Percentiles rank a stretch among this genome's conserved stretches.
These are phyloP conservation scores for Ophiostoma sp. DNA, from an alignment of 2,329 filamentous ascomycete genomes.

Conservation along the genomic window DNA sequence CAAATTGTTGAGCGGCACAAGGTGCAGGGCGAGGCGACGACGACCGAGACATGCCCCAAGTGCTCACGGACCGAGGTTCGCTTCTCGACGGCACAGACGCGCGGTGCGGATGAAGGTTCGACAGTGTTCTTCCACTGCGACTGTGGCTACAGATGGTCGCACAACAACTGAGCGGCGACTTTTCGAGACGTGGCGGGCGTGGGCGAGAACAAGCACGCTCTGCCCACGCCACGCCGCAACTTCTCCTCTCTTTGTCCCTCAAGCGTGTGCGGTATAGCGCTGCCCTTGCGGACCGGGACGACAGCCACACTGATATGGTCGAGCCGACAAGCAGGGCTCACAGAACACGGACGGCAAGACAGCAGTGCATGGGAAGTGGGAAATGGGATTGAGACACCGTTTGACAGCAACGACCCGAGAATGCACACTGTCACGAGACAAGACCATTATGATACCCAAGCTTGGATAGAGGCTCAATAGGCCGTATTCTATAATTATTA, in stretches of 20 bases:
- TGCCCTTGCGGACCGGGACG: not conserved
- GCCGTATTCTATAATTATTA: not conserved
- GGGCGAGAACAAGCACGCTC: not conserved
- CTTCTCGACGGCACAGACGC: constrained; percentile 78
- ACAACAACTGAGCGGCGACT: constrained; percentile 49
- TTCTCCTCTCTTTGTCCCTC: not conserved
- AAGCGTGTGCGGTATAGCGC: not conserved
- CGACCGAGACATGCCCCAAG: constrained; percentile 66
- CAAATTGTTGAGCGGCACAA: constrained; percentile 76
- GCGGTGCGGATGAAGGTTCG: constrained; percentile 90
- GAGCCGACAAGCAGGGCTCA: constrained; percentile 9
- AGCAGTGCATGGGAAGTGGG: not conserved
- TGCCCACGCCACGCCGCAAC: not conserved
- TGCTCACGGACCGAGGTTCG: constrained; percentile 79
- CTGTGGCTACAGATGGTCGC: constrained; percentile 65
- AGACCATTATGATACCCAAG: constrained; percentile 22
- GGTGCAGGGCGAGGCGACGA: constrained; percentile 65
- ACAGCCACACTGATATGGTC: constrained; percentile 14
- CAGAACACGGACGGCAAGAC: not conserved
- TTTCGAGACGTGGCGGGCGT: not conserved
- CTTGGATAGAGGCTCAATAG: not conserved
- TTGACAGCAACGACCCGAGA: not conserved
- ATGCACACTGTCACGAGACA: not conserved
- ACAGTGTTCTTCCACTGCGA: constrained; percentile 88
- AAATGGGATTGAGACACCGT: not conserved